Evolutionary conservation across 129 eudicot species (phyloP).

Genomic region (Daucus carota): DH1_v3.0 NC_030382.2:14256001-14256500

Average conservation of each 20-base stretch:
- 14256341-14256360: constrained; percentile 32
- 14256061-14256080: constrained; percentile 24
- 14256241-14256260: constrained; percentile 85
- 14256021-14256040: constrained; percentile 41
- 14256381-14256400: constrained; percentile 11
- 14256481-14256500: constrained; percentile 9
- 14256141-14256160: constrained; percentile 38
- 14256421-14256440: background rate
- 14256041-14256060: constrained; percentile 22
- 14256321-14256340: constrained; percentile 30
- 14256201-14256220: constrained; percentile 49
- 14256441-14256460: constrained; percentile 7
- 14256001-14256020: constrained; percentile 30
- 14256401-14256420: background rate
- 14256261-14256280: constrained; percentile 74
- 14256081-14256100: constrained; percentile 19
- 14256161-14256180: constrained; percentile 32
- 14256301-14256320: constrained; percentile 36
- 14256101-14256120: constrained; percentile 39
- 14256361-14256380: background rate
- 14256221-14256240: constrained; percentile 45
- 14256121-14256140: constrained; percentile 23
- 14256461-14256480: constrained; percentile 22
- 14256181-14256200: constrained; percentile 38
- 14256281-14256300: constrained; percentile 61